These are phyloP conservation scores for Aegilops sharonensis DNA, from an alignment of 176 grass and related monocot species.

Conservation along the genomic window DNA sequence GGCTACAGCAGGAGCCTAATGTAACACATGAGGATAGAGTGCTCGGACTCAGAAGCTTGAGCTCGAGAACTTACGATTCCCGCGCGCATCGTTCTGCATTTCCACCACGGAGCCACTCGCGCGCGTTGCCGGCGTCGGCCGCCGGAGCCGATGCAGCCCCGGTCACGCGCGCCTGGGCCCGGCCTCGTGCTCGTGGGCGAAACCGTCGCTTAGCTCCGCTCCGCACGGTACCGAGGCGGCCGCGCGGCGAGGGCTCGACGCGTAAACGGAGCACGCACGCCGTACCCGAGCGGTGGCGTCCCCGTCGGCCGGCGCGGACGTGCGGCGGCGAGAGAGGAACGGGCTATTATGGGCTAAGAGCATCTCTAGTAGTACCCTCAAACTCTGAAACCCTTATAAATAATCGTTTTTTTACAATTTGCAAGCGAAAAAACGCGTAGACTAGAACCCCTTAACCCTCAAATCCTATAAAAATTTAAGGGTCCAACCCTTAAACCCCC, in stretches of 20 bases:
- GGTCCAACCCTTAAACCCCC: no score
- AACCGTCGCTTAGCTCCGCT: neutral
- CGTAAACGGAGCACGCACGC: neutral
- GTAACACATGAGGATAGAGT: no score
- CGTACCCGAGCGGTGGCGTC: neutral
- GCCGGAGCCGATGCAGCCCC: neutral
- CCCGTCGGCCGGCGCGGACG: neutral
- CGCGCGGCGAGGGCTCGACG: neutral
- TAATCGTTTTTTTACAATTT: no score
- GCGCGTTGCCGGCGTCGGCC: neutral
- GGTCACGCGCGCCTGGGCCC: no score
- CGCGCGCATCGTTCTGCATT: neutral
- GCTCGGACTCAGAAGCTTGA: neutral
- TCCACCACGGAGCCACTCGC: neutral
- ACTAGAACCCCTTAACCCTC: no score
- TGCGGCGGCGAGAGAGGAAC: neutral
- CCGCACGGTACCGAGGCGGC: neutral
- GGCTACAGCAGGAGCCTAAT: neutral
- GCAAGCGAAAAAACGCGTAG: no score
- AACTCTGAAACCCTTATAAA: no score
- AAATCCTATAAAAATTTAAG: no score
- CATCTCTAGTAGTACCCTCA: no score
- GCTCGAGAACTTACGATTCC: neutral
- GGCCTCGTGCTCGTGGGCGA: neutral
- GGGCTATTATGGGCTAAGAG: neutral